Evolutionary conservation across 306 rosid genomes (phyloP).

Genomic region (Cicer pinnatifidum): DNA sequence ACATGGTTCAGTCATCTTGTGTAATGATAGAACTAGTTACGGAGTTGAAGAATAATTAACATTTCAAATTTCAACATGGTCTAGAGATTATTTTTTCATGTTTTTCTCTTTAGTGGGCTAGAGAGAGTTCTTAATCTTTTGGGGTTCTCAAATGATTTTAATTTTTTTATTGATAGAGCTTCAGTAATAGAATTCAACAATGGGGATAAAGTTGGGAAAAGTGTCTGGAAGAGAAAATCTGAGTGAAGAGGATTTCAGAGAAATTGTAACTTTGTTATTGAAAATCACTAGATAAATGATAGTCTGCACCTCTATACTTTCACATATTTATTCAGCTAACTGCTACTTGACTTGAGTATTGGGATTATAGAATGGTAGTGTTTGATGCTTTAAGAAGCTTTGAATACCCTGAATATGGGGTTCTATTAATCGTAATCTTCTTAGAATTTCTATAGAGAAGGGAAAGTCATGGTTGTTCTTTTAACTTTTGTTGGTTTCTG

Average conservation of each 20-base stretch:
- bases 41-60: neutral
- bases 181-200: neutral
- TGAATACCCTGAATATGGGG: constrained; percentile 28
- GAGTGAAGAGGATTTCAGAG: neutral
- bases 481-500: constrained; percentile 35
- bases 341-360: constrained; percentile 31
- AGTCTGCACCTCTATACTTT: neutral
- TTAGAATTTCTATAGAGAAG: constrained; percentile 14
- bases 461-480: constrained; percentile 14
- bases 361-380: neutral
- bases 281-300: neutral
- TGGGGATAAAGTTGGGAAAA: neutral
- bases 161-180: neutral
- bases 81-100: neutral
- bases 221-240: neutral
- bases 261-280: neutral
- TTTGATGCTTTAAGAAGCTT: constrained; percentile 29
- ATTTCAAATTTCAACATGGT: constrained; percentile 24
- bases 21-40: constrained; percentile 18
- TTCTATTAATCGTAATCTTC: constrained; percentile 34
- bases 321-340: constrained; percentile 14
- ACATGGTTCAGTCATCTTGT: constrained; percentile 7
- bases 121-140: constrained; percentile 11
- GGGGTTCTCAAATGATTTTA: constrained; percentile 2
- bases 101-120: constrained; percentile 13